phyloP scores from a whole-genome alignment of 2,329 filamentous ascomycete genomes.

The Colletotrichum horii region DNA sequence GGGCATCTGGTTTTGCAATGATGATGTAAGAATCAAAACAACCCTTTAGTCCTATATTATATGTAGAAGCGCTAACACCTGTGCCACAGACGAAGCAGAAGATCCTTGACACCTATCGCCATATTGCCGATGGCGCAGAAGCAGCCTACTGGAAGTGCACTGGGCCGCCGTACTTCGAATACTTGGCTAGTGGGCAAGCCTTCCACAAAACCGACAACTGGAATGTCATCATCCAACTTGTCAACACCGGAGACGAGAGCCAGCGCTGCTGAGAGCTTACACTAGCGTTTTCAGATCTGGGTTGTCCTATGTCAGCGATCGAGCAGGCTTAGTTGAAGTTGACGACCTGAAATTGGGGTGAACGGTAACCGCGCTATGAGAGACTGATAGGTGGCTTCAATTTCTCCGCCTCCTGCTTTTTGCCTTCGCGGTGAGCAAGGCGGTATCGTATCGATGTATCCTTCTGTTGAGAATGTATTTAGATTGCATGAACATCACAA shows the following conservation, averaged over 20 bases:
- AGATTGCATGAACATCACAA: background rate
- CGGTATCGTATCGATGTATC: fast-evolving
- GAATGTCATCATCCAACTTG: background rate
- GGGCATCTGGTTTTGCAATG: background rate
- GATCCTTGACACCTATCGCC: background rate
- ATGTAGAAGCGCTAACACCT: background rate
- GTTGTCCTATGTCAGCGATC: background rate
- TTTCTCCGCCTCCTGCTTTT: background rate
- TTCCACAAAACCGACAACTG: background rate
- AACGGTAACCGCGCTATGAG: background rate
- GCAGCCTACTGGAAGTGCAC: background rate
- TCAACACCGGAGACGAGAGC: background rate
- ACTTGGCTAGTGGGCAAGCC: background rate
- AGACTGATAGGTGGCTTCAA: background rate
- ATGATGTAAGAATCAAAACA: background rate
- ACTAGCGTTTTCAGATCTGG: background rate
- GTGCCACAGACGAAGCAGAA: background rate
- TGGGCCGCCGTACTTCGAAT: background rate
- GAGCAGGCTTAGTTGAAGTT: background rate
- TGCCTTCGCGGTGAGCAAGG: background rate
- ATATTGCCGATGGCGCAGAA: background rate
- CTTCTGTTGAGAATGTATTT: background rate
- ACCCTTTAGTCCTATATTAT: background rate
- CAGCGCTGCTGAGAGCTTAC: background rate
- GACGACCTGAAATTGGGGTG: background rate